These are phyloP conservation scores for Madurella mycetomatis DNA, from an alignment of 2,329 filamentous ascomycete species.

Conservation along the genomic window DNA sequence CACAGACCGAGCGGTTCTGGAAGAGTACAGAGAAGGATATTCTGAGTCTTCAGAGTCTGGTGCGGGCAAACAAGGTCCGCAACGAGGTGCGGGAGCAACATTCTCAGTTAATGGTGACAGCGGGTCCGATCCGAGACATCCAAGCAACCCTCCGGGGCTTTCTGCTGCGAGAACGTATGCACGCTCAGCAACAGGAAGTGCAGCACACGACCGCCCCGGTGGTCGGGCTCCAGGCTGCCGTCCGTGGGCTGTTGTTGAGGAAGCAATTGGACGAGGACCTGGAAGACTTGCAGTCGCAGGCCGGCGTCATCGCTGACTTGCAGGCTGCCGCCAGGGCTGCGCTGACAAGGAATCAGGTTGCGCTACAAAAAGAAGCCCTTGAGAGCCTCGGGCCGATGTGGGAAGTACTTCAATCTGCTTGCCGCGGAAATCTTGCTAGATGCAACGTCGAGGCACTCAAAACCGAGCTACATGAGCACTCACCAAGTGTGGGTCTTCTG, in stretches of 20 bases:
- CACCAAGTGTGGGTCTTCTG: conserved; percentile 41
- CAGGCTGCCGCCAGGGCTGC: conserved; percentile 65
- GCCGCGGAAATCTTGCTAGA: conserved; percentile 47
- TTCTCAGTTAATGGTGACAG: conserved; percentile 58
- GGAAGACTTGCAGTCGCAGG: conserved; percentile 47
- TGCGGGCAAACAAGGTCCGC: conserved; percentile 64
- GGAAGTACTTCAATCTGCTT: conserved; percentile 45
- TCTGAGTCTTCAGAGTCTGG: conserved; percentile 74
- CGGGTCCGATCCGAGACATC: conserved; percentile 60
- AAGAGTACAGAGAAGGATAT: conserved; percentile 67
- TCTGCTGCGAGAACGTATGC: conserved; percentile 55
- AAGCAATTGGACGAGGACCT: conserved; percentile 51
- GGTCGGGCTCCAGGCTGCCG: conserved; percentile 59
- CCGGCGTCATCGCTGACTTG: conserved; percentile 48
- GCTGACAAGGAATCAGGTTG: conserved; percentile 53
- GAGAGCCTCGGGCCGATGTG: conserved; percentile 46
- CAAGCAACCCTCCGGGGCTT: conserved; percentile 65
- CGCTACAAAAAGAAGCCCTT: conserved; percentile 48
- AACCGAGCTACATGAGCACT: conserved; percentile 44
- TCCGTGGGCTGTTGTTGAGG: conserved; percentile 63
- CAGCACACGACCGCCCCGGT: conserved; percentile 49
- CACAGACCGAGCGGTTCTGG: conserved; percentile 62
- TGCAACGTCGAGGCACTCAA: conserved; percentile 41
- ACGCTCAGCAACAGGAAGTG: conserved; percentile 53
- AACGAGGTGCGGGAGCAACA: conserved; percentile 52